Base-by-base conservation (phyloP, 768 basidiomycete genomes). In the Kondoa subrosea region DNA sequence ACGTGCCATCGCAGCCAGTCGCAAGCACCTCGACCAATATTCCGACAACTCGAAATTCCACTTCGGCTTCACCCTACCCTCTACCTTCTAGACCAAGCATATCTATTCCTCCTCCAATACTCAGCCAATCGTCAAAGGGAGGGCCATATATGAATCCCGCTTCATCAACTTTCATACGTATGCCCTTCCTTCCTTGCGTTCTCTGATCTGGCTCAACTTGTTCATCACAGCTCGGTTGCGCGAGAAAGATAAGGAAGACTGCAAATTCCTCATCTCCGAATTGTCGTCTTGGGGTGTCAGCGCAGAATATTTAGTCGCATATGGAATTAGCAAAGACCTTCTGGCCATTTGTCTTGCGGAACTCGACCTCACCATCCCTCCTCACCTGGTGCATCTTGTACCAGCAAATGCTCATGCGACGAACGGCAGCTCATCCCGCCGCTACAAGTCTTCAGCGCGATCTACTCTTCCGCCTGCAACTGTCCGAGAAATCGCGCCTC, bases 271-370 rank as follows among this genome's bases (percentile, higher is more conserved):
- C 3, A 32, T 63, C 30, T 27, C 16, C 16, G 29, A 63, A 63
- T n/a, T 63, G 3, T 31, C n/a, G 29, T 27, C 27, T 8, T 63
- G 61, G 61, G 61, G 61, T 32, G 61, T 63, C 26, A 63, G n/a
- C 29, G 29, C 61, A 63, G 61, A 63, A 63, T 63, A 63, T 33
- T 8, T 63, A 17, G 61, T 63, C 30, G 30, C 15, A 14, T 32
- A 63, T n/a, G 61, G 61, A 21, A 63, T 63, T 32, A 33, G 30
- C 61, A 27, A 32, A n/a, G 61, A 63, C 12, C 61, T 63, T 32
- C 16, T 63, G 29, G 61, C 29, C 8, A 8, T 31, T 32, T 63
- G 61, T 33, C 61, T 63, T 3, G 21, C 34, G 16, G 16, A 26
- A 16, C 61, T 26, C 12, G 61, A 32, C 16, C 15, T 3, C 29